phyloP scores from a whole-genome alignment of 345 rosid genomes.

The Euclidium syriacum region DNA sequence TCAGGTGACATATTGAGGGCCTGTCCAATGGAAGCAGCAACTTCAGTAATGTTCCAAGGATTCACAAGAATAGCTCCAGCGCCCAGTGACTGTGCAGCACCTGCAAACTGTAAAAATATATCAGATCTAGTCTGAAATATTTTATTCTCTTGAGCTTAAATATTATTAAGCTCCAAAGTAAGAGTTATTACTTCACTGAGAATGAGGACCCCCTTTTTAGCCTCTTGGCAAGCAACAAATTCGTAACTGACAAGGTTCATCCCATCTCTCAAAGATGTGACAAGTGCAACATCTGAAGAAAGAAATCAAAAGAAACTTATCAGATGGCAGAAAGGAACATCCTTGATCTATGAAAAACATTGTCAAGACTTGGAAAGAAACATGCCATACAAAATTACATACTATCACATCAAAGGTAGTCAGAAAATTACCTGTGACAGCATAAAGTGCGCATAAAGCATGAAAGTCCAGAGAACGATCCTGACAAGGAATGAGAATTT shows the following conservation, averaged over 20 bases:
- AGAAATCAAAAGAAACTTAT: background rate
- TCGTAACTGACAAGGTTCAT: conserved; percentile 99
- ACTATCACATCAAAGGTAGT: background rate
- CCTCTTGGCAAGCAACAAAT: conserved; percentile 97
- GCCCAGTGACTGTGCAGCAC: conserved; percentile 98
- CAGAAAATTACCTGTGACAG: conserved; percentile 77
- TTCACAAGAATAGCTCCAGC: conserved; percentile 99
- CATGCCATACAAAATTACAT: conserved; percentile 10
- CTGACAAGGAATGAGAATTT: conserved; percentile 38
- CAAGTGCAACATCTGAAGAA: conserved; percentile 88
- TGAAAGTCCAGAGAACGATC: conserved; percentile 94
- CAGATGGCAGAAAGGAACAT: conserved; percentile 7
- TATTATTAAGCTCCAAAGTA: background rate
- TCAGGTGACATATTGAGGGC: conserved; percentile 80
- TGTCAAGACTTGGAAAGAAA: background rate
- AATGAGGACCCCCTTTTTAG: conserved; percentile 97
- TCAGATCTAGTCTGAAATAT: background rate
- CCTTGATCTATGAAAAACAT: background rate
- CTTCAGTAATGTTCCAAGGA: conserved; percentile 99
- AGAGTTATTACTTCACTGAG: conserved; percentile 82
- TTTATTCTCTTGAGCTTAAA: background rate
- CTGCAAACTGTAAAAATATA: conserved; percentile 68
- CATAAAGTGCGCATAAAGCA: conserved; percentile 83
- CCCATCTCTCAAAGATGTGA: conserved; percentile 97
- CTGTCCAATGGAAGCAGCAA: conserved; percentile 82